Evolutionary conservation across 306 rosid species (phyloP).

Genomic region (Trichosanthes truncata): DNA sequence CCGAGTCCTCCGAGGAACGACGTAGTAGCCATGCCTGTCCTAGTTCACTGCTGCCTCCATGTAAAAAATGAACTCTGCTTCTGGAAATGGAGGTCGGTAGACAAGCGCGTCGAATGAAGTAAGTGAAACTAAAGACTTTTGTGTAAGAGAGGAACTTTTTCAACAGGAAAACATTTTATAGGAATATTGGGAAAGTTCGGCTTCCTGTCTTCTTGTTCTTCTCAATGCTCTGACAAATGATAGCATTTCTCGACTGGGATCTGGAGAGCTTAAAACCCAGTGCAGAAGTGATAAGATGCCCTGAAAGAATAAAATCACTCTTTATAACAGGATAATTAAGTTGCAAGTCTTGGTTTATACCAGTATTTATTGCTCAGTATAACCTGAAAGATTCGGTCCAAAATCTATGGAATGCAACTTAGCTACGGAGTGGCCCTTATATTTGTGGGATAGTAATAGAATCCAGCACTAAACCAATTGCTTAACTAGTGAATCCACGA

Average conservation of each 20-base stretch:
- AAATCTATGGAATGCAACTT: too few species aligned
- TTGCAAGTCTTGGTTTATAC: neutral
- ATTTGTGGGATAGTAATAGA: neutral
- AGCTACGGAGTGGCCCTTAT: neutral
- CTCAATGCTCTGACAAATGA: neutral
- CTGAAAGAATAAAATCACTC: neutral
- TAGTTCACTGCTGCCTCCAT: neutral
- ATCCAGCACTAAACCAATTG: neutral
- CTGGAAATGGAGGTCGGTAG: neutral
- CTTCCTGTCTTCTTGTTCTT: neutral
- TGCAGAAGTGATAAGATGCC: neutral
- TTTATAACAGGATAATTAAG: neutral
- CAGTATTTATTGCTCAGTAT: neutral
- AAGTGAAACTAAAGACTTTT: neutral
- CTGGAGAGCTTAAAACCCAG: neutral
- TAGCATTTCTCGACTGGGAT: neutral
- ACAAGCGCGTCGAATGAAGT: neutral
- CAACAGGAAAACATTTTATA: neutral
- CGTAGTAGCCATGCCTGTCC: neutral
- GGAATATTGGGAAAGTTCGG: neutral
- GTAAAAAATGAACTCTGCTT: neutral
- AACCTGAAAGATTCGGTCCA: neutral
- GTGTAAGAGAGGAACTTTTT: neutral
- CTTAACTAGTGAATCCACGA: neutral
- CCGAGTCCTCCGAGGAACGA: neutral